These are phyloP conservation scores for Globisporangium cystogenes DNA, from an alignment of 352 stramenopile genomes.

Conservation along the genomic window DNA sequence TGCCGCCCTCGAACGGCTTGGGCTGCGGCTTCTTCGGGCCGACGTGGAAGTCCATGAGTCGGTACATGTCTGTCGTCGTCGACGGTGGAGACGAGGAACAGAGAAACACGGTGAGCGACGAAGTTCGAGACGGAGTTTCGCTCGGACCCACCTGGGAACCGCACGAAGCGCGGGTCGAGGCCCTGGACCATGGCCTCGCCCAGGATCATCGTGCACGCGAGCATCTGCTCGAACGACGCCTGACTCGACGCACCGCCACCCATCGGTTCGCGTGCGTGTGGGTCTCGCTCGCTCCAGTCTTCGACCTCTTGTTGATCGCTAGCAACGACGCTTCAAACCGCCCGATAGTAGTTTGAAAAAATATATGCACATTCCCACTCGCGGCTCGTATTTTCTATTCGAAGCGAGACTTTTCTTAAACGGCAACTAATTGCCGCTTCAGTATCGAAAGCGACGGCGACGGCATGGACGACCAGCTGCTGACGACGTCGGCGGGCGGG, in stretches of 20 bases:
- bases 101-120: not conserved
- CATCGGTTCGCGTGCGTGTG: conserved; percentile 42
- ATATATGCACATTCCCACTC: too few species aligned
- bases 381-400: too few species aligned
- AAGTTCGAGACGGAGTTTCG: not conserved
- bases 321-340: too few species aligned
- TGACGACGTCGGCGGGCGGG: too few species aligned
- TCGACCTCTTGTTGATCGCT: too few species aligned
- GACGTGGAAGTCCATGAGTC: conserved; percentile 79
- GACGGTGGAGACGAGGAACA: not conserved
- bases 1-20: conserved; percentile 43
- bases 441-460: too few species aligned
- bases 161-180: conserved; percentile 69
- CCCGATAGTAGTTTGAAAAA: too few species aligned
- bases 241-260: conserved; percentile 65
- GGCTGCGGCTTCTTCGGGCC: conserved; percentile 52
- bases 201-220: conserved; percentile 81
- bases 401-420: not conserved
- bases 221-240: conserved; percentile 74
- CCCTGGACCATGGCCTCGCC: conserved; percentile 79
- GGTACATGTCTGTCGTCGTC: conserved; percentile 51
- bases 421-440: too few species aligned
- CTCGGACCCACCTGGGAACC: conserved; percentile 44
- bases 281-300: too few species aligned
- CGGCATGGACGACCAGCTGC: not conserved